Evolutionary conservation across 768 basidiomycete genomes (phyloP), one percentile per base, ranked within the genome.

Genomic region (Polyporus arcularius): DNA sequence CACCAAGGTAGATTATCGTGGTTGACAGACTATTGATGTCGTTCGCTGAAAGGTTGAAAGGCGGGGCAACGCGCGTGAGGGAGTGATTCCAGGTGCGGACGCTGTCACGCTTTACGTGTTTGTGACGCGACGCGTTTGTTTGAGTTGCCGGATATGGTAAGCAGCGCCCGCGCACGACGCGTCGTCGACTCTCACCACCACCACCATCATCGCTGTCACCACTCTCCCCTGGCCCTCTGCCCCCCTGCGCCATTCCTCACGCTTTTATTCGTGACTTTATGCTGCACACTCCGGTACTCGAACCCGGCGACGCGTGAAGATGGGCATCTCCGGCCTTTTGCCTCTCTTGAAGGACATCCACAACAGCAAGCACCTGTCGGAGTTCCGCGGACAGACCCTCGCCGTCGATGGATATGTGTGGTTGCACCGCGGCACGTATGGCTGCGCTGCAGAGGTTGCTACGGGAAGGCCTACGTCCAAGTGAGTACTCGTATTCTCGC

Each of bases 331-430:
- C 59, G 96, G 96, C 12, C 82, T 98, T 18, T 76, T 98, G 38
- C 92, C 94, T 35, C 82, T 96, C 28, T 84, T 98, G 63, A 96
- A 94, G 79, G 85, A 92, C 45, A 96, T 97, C 40, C 92, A 96
- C 69, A 84, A 82, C 56, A 84, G 82, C 59, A 84, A 79, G 59
- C 88, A 92, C 66, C 82, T 98, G 56, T 88, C 86, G 3, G 91
- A 95, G 58, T 94, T 89, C 70, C 74, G 84, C 48, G 94, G 92
- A 14, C 86, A 94, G 71, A 92, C 88, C 2, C 75, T 98, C 39
- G 96, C 92, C 0, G 88, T 98, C 42, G 96, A 98, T 77, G 96
- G 88, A 43, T 99, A 99, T 72, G 95, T 94, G 58, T 95, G 93
- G 93, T 78, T 96, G 41, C 93, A 95, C 69, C 85, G 88, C 67